These are phyloP conservation scores for Coemansia sp. DNA, from an alignment of 192 early-diverging fungal genomes.

Conservation along the genomic window DNA sequence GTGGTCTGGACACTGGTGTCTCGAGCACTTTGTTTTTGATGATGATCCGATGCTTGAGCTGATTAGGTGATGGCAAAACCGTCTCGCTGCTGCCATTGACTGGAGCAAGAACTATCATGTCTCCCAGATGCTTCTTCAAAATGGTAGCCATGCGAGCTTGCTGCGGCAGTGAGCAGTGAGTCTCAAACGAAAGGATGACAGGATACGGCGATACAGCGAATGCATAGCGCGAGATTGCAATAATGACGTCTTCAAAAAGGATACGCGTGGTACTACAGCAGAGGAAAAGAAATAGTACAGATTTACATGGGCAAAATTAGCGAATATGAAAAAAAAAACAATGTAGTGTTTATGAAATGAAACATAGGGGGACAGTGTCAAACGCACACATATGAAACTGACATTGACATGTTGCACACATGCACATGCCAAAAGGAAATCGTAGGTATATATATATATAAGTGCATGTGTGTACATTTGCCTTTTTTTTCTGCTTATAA, in stretches of 20 bases:
- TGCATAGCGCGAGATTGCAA: slow-evolving; percentile 81
- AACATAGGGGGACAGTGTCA: no score
- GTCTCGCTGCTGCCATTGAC: slow-evolving; percentile 30
- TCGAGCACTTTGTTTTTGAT: slow-evolving; percentile 68
- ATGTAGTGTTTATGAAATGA: slow-evolving; percentile 8
- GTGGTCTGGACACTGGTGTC: slow-evolving; percentile 7
- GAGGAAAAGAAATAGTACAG: slow-evolving; percentile 13
- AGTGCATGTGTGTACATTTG: no score
- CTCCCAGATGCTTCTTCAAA: slow-evolving; percentile 67
- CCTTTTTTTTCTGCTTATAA: neutral
- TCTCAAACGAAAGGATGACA: slow-evolving; percentile 81
- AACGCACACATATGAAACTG: no score
- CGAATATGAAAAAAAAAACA: neutral
- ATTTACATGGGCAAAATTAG: no score
- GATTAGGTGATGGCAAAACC: slow-evolving; percentile 68
- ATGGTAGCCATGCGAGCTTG: slow-evolving; percentile 76
- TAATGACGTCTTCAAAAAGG: slow-evolving; percentile 77
- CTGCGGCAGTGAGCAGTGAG: slow-evolving; percentile 73
- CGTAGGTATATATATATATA: neutral
- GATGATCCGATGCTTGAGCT: slow-evolving; percentile 69
- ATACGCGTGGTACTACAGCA: slow-evolving; percentile 67
- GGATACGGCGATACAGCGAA: slow-evolving; percentile 83
- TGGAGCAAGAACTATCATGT: slow-evolving; percentile 58
- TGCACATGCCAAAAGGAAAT: no score
- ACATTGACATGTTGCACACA: no score